Evolutionary conservation across 2,329 filamentous ascomycete species (phyloP).

Genomic region (Botrytis cinerea): DNA sequence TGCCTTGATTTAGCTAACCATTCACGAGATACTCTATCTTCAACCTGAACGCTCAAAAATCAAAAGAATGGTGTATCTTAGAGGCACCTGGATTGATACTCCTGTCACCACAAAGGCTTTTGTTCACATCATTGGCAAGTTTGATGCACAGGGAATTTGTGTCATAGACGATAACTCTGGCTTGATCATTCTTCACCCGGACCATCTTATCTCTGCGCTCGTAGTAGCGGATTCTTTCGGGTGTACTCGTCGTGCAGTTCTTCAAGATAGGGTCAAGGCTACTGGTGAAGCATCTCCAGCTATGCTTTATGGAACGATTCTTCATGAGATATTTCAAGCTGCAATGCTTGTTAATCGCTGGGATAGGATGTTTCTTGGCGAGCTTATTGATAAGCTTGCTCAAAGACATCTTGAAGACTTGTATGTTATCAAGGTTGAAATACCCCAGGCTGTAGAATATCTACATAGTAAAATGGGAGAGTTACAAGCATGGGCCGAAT

Average conservation of each 20-base stretch:
- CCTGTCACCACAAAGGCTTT: conserved; percentile 72
- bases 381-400: conserved; percentile 68
- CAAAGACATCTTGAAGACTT: conserved; percentile 82
- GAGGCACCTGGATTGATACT: conserved; percentile 85
- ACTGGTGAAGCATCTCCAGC: conserved; percentile 77
- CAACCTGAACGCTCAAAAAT: conserved; percentile 72
- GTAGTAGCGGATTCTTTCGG: conserved; percentile 96
- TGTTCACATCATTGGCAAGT: conserved; percentile 83
- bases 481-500: conserved; percentile 77
- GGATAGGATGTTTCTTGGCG: conserved; percentile 67
- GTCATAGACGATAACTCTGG: conserved; percentile 79
- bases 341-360: conserved; percentile 82
- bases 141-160: conserved; percentile 69
- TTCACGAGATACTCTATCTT: conserved; percentile 72
- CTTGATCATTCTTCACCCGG: conserved; percentile 88
- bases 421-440: conserved; percentile 79
- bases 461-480: conserved; percentile 81
- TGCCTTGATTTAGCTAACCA: conserved; percentile 22
- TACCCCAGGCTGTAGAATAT: conserved; percentile 74
- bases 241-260: conserved; percentile 84
- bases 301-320: conserved; percentile 87
- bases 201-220: conserved; percentile 92
- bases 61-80: conserved; percentile 70
- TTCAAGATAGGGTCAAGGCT: conserved; percentile 93
- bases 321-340: conserved; percentile 95